phyloP scores from a whole-genome alignment of 371 early-diverging fungal genomes.

The Rhizopus sp. region DNA sequence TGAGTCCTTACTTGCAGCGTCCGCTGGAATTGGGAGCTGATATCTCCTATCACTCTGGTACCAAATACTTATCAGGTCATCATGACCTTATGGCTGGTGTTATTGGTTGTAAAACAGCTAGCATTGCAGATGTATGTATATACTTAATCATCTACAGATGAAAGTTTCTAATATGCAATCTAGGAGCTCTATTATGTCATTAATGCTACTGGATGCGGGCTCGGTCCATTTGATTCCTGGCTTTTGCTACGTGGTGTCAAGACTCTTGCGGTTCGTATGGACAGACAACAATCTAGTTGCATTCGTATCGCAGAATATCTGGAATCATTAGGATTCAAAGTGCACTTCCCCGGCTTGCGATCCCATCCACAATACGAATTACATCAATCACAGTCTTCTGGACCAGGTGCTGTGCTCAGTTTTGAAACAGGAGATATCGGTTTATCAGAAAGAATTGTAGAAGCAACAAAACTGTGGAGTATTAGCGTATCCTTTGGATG shows the following conservation, averaged over 20 bases:
- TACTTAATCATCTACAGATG: neutral
- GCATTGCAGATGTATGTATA: conserved; percentile 67
- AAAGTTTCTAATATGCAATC: conserved; percentile 13
- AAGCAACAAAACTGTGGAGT: conserved; percentile 82
- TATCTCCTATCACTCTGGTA: conserved; percentile 86
- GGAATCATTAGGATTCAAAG: conserved; percentile 75
- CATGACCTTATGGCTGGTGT: conserved; percentile 94
- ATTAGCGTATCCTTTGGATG: conserved; percentile 97
- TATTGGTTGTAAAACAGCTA: conserved; percentile 68
- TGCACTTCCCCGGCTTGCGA: conserved; percentile 86
- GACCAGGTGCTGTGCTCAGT: conserved; percentile 93
- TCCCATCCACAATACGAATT: conserved; percentile 89
- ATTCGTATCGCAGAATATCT: conserved; percentile 80
- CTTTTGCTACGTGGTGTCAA: conserved; percentile 86
- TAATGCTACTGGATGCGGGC: conserved; percentile 91
- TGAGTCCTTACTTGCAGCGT: conserved; percentile 87
- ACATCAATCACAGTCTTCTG: conserved; percentile 75
- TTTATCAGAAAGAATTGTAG: conserved; percentile 82
- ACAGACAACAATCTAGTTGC: conserved; percentile 79
- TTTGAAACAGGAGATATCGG: conserved; percentile 91
- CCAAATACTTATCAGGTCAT: conserved; percentile 92
- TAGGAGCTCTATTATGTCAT: conserved; percentile 78
- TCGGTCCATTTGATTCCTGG: conserved; percentile 88
- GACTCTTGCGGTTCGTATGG: conserved; percentile 88
- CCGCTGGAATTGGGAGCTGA: conserved; percentile 89